Evolutionary conservation across 116 monocot genomes (phyloP).

Genomic region (Thalassia testudinum): DNA sequence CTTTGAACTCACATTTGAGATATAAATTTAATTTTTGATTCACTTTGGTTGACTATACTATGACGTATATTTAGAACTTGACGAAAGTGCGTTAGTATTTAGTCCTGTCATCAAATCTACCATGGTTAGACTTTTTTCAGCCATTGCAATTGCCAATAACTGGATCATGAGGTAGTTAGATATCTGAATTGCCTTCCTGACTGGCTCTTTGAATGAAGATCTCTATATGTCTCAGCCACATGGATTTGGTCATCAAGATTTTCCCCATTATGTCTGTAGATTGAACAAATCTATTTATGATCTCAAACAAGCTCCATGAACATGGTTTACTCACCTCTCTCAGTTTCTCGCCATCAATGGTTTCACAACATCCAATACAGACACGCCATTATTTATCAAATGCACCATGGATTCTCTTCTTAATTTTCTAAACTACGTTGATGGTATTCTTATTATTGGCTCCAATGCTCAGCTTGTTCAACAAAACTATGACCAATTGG

Average conservation of each 20-base stretch:
- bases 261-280: not conserved
- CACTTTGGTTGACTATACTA: too few species aligned
- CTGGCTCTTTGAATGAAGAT: not conserved
- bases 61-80: too few species aligned
- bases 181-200: not conserved
- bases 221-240: not conserved
- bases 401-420: not conserved
- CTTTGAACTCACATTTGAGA: too few species aligned
- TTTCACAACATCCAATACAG: not conserved
- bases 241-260: not conserved
- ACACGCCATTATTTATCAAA: not conserved
- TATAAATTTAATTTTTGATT: too few species aligned
- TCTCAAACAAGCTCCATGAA: not conserved
- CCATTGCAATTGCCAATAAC: too few species aligned
- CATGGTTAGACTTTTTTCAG: too few species aligned
- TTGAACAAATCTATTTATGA: not conserved
- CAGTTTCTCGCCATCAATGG: not conserved
- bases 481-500: not conserved
- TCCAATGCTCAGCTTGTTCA: not conserved
- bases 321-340: not conserved
- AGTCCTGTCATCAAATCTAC: too few species aligned
- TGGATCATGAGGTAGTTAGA: too few species aligned
- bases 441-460: not conserved
- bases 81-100: too few species aligned
- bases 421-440: not conserved